Evolutionary conservation across 352 stramenopile species (phyloP).

Genomic region (Saprolegnia parasitica): DNA sequence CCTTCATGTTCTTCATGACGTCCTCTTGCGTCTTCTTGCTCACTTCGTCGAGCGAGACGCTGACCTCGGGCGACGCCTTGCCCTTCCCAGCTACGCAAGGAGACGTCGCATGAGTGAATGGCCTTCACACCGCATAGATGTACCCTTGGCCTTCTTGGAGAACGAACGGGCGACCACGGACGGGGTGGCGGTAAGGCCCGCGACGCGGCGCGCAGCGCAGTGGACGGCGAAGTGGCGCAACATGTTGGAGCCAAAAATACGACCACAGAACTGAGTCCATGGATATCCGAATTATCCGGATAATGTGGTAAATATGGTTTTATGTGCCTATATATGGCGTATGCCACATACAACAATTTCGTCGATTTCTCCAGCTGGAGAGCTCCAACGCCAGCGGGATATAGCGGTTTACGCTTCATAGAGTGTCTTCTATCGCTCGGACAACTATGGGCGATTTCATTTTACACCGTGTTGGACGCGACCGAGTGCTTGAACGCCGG

Average conservation of each 20-base stretch:
- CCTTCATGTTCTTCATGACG: conserved; percentile 71
- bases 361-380: no score
- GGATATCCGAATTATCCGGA: neutral
- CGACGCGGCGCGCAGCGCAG: neutral
- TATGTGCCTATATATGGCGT: neutral
- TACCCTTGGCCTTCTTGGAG: conserved; percentile 23
- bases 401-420: no score
- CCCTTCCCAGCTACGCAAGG: conserved; percentile 2
- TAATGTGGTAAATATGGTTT: neutral
- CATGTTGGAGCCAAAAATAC: neutral
- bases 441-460: no score
- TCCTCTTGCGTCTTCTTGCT: conserved; percentile 11
- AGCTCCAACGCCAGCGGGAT: no score
- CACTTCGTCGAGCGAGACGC: neutral
- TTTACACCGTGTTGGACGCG: no score
- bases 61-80: neutral
- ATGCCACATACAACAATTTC: neutral
- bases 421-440: no score
- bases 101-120: neutral
- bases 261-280: neutral
- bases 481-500: no score
- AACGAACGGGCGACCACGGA: neutral
- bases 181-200: neutral
- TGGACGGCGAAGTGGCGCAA: neutral
- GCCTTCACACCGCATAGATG: neutral